phyloP scores from a whole-genome alignment of 257 asterid species.

The Echium plantagineum region DNA sequence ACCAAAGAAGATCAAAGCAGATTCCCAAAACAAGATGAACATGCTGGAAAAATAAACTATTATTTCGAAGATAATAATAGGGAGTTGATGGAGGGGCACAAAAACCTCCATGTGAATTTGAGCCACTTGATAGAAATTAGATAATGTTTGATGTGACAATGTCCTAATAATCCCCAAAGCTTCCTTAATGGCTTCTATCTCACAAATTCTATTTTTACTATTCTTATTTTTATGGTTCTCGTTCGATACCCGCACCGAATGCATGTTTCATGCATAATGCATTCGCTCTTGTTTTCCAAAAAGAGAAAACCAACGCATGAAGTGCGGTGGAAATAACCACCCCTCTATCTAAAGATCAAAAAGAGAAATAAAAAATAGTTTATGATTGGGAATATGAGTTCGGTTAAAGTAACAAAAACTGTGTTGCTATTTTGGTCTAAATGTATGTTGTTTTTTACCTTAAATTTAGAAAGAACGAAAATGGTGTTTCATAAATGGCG shows the following conservation, averaged over 20 bases:
- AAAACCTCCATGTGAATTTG: slow-evolving; percentile 25
- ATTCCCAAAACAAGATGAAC: slow-evolving; percentile 25
- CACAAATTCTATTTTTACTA: too few relatives aligned
- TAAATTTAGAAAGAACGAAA: slow-evolving; percentile 11
- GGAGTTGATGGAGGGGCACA: slow-evolving; percentile 12
- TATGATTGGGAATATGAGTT: neutral
- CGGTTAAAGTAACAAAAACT: slow-evolving; percentile 14
- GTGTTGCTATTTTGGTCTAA: slow-evolving; percentile 21
- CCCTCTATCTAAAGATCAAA: slow-evolving; percentile 13
- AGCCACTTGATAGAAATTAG: neutral
- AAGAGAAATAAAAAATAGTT: neutral
- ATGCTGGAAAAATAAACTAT: slow-evolving; percentile 19
- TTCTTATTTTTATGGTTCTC: too few relatives aligned
- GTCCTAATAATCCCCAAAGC: slow-evolving; percentile 40
- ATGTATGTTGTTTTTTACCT: slow-evolving; percentile 16
- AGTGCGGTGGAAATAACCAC: too few relatives aligned
- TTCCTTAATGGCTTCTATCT: slow-evolving; percentile 13
- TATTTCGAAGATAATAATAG: slow-evolving; percentile 10
- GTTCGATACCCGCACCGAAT: too few relatives aligned
- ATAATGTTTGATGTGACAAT: slow-evolving; percentile 34
- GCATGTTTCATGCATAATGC: too few relatives aligned
- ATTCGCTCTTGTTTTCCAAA: too few relatives aligned
- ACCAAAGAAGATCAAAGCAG: slow-evolving; percentile 12
- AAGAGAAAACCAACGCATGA: too few relatives aligned
- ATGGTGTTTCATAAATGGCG: slow-evolving; percentile 15